Percentiles rank a stretch among this genome's conserved stretches.
These are phyloP conservation scores for Nakazawaea laoshanensis DNA, from an alignment of 805 yeast species.

Conservation along the genomic window DNA sequence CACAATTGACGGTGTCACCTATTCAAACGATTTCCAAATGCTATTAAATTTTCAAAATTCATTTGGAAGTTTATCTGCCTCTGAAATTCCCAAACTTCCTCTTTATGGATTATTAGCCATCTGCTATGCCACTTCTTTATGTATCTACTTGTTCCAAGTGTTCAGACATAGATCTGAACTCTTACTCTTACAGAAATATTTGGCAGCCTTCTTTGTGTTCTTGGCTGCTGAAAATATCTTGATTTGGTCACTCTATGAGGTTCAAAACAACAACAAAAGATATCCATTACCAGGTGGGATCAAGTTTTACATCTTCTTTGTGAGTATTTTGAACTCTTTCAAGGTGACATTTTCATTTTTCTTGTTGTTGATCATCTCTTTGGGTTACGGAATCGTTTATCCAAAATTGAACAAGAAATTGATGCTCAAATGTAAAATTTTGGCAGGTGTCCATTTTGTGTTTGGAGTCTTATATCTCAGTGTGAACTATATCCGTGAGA, in stretches of 20 bases:
- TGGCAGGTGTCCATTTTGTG: constrained; percentile 49
- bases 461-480: constrained; percentile 44
- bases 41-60: constrained; percentile 84
- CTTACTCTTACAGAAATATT: constrained; percentile 82
- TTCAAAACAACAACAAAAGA: constrained; percentile 48
- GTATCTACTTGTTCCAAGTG: constrained; percentile 79
- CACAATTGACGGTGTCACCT: constrained; percentile 18
- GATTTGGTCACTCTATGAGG: constrained; percentile 87
- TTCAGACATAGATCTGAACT: constrained; percentile 81
- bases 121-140: constrained; percentile 71
- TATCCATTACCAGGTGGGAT: constrained; percentile 34
- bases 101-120: constrained; percentile 81
- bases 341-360: constrained; percentile 86
- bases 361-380: constrained; percentile 70
- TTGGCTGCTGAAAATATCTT: constrained; percentile 78
- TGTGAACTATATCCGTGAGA: constrained; percentile 27
- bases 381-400: constrained; percentile 92
- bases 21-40: constrained; percentile 42
- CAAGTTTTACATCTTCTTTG: constrained; percentile 66
- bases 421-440: constrained; percentile 64
- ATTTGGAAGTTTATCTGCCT: constrained; percentile 81
- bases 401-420: constrained; percentile 69
- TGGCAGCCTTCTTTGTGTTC: constrained; percentile 77
- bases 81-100: constrained; percentile 86
- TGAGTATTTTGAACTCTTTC: constrained; percentile 71